Percentiles rank a stretch among this genome's conserved stretches.
Evolutionary conservation across 768 basidiomycete species (phyloP).

Genomic region (Tubosaeta sp.): DNA sequence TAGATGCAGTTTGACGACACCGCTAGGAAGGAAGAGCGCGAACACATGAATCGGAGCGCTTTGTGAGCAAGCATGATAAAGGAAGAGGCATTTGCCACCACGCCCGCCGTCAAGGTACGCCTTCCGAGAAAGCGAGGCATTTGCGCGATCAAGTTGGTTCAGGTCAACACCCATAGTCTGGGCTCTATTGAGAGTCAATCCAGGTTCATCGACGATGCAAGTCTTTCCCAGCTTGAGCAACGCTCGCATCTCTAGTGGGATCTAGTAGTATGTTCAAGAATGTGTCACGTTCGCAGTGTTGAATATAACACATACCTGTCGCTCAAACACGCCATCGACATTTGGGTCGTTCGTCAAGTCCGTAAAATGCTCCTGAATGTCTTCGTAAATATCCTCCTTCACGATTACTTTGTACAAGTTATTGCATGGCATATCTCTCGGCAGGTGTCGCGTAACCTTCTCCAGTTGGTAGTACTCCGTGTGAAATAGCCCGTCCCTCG

Average conservation of each 20-base stretch:
- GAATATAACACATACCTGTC: conserved; percentile 55
- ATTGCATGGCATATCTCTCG: conserved; percentile 68
- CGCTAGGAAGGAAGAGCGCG: conserved; percentile 75
- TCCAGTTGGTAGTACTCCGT: conserved; percentile 65
- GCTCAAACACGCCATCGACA: conserved; percentile 92
- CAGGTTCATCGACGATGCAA: conserved; percentile 61
- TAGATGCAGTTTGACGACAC: conserved; percentile 71
- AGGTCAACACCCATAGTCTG: conserved; percentile 82
- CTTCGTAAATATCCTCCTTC: conserved; percentile 77
- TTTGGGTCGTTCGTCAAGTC: conserved; percentile 91
- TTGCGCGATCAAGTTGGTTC: conserved; percentile 66
- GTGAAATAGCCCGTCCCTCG: conserved; percentile 63
- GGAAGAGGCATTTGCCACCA: conserved; percentile 72
- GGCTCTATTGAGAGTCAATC: conserved; percentile 76
- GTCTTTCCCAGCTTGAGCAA: conserved; percentile 81
- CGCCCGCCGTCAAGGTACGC: conserved; percentile 73
- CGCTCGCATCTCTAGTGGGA: conserved; percentile 79
- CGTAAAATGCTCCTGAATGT: conserved; percentile 87
- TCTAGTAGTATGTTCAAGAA: conserved; percentile 36
- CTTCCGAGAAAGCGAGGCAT: conserved; percentile 51
- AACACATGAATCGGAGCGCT: conserved; percentile 80
- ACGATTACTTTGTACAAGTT: conserved; percentile 84
- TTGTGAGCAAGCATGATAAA: conserved; percentile 81
- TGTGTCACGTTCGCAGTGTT: neutral
- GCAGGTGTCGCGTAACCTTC: conserved; percentile 72